phyloP scores from a whole-genome alignment of 805 yeast species.

The Wickerhamiella nectarea region DNA sequence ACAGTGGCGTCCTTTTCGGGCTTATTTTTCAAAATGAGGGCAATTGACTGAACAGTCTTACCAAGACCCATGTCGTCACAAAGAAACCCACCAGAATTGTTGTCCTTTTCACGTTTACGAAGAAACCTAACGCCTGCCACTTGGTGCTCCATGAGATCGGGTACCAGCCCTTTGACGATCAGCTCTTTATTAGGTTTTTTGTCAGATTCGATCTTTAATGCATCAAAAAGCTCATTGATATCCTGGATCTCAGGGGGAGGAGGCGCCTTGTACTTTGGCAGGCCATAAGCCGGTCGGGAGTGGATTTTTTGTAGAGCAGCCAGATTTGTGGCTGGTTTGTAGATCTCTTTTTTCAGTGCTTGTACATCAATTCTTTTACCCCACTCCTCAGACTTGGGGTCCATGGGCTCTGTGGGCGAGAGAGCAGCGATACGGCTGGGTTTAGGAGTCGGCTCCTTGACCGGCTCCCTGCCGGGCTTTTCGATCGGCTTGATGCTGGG shows the following conservation, averaged over 20 bases:
- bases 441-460: background rate
- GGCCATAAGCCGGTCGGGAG: background rate
- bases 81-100: slow-evolving; percentile 42
- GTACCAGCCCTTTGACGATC: slow-evolving; percentile 29
- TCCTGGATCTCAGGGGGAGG: slow-evolving; percentile 10
- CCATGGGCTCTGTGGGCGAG: slow-evolving; percentile 17
- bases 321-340: background rate
- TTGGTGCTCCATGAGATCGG: slow-evolving; percentile 35
- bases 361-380: slow-evolving; percentile 11
- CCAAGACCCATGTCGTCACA: slow-evolving; percentile 91
- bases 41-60: slow-evolving; percentile 66
- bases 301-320: slow-evolving; percentile 1
- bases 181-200: slow-evolving; percentile 6
- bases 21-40: slow-evolving; percentile 39
- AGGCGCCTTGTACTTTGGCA: background rate
- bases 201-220: slow-evolving; percentile 7
- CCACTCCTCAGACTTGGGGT: slow-evolving; percentile 19
- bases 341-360: slow-evolving; percentile 8
- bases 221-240: slow-evolving; percentile 13
- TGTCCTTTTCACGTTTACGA: slow-evolving; percentile 26
- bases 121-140: slow-evolving; percentile 33
- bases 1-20: slow-evolving; percentile 6
- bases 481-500: slow-evolving; percentile 4
- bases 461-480: slow-evolving; percentile 1
- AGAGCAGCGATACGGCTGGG: background rate